These are phyloP conservation scores for Eleusine coracana DNA, from an alignment of 176 grass and related monocot genomes.

Conservation along the genomic window DNA sequence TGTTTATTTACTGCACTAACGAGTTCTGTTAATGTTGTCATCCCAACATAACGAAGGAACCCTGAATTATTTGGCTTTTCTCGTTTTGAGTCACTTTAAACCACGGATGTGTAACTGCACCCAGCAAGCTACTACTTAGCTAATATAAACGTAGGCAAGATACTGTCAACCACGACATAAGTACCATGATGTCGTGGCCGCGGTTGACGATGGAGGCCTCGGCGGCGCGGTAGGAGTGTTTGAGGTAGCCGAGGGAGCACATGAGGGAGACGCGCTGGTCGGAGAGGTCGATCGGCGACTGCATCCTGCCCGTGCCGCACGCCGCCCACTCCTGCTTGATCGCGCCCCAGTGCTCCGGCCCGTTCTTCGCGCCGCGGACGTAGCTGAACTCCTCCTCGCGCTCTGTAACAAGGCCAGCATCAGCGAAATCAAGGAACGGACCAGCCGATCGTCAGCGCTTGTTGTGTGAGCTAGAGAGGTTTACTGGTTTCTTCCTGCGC, in stretches of 20 bases:
- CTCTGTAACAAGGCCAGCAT: constrained; percentile 25
- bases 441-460: not conserved
- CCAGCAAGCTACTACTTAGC: no score
- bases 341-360: constrained; percentile 65
- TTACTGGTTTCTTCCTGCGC: constrained; percentile 46
- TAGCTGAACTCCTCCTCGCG: constrained; percentile 71
- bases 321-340: constrained; percentile 61
- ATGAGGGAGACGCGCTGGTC: constrained; percentile 35
- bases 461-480: not conserved
- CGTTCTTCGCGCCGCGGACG: constrained; percentile 6
- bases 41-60: no score
- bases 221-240: constrained; percentile 51
- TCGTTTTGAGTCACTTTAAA: no score
- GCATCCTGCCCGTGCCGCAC: constrained; percentile 57
- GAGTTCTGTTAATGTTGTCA: no score
- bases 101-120: no score
- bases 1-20: no score
- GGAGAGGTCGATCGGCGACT: constrained; percentile 75
- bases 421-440: not conserved
- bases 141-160: no score
- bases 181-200: constrained; percentile 74
- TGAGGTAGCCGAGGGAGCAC: constrained; percentile 46
- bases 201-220: constrained; percentile 54
- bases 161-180: no score
- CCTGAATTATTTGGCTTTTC: no score